Base-by-base conservation (phyloP, 169 alveolate genomes). In the Eimeria sp. region DNA sequence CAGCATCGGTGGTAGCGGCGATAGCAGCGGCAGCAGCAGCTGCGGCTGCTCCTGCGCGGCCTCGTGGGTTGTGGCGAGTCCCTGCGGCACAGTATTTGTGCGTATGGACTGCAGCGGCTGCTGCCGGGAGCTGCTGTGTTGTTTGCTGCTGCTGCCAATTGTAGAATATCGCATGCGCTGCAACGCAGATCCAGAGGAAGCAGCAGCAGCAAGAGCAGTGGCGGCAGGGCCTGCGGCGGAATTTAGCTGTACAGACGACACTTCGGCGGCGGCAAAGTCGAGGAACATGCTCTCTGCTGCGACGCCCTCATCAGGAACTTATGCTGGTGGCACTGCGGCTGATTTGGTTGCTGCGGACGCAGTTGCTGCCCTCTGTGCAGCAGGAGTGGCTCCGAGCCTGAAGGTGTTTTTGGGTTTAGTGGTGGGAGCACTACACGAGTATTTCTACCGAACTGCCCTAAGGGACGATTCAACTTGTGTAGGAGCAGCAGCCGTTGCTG, bases 141-240 rank as follows among this genome's bases (percentile, higher is more conserved):
- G 89, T 45, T 47, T 78, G 89, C 89, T 78, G 89, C 65, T 78
- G 58, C 65, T 78, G 65, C 89, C 89, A 27, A 78, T 78, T 43
- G 89, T 78, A 40, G 89, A 78, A 30, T 78, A 78, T 47, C 89
- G 89, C 6, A 78, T 78, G 89, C 89, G 89, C 65, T 78, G 89
- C 89, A 9, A 22, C 40, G 49, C 89, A 47, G 89, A 78, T 40
- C 61, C 61, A 14, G 61, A 54, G 61, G 61, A 54, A 54, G 61
- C 61, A 54, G 61, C 61, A 54, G 61, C 65, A 22, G 89, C 43
- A 58, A 65, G 25, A 73, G 84, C 57, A 40, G 84, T 11, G 30
- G 84, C 10, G 45, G 89, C 58, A 78, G 89, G 47, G 14, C 40
- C 65, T 78, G 89, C 89, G 1, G 65, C 89, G n/a, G 75, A 20